Conservation (phyloP, 2,329 filamentous ascomycete genomes). For the Pyrenophora graminea region DNA sequence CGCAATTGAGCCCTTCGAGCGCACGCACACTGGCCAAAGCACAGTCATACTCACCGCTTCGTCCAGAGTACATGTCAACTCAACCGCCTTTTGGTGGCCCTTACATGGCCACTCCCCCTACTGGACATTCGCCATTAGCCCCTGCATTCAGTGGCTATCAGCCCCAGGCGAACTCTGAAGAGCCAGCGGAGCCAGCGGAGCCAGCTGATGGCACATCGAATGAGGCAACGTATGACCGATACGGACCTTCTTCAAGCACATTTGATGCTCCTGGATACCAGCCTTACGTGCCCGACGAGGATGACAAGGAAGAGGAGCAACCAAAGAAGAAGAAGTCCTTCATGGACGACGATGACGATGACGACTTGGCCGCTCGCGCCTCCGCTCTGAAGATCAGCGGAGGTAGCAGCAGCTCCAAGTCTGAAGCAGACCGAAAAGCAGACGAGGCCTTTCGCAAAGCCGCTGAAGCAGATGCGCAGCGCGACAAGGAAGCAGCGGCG, state of each 20-base stretch:
- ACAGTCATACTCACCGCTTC: slow-evolving; percentile 40
- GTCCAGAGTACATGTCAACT: slow-evolving; percentile 29
- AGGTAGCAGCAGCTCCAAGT: slow-evolving; percentile 23
- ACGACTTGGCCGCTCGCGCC: slow-evolving; percentile 60
- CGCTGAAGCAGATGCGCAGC: slow-evolving; percentile 72
- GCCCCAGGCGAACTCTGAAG: slow-evolving; percentile 33
- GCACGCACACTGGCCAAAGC: slow-evolving; percentile 32
- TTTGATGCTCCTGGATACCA: slow-evolving; percentile 48
- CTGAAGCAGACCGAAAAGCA: slow-evolving; percentile 69
- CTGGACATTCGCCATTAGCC: slow-evolving; percentile 23
- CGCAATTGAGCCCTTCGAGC: slow-evolving; percentile 36
- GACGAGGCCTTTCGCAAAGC: slow-evolving; percentile 84
- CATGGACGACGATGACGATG: slow-evolving; percentile 82
- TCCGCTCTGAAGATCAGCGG: slow-evolving; percentile 52
- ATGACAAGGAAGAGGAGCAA: slow-evolving; percentile 53
- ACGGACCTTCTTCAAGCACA: slow-evolving; percentile 32
- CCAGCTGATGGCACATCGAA: slow-evolving; percentile 1
- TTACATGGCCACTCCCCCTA: slow-evolving; percentile 36
- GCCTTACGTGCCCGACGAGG: slow-evolving; percentile 56
- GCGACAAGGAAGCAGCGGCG: slow-evolving; percentile 49
- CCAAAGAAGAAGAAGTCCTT: slow-evolving; percentile 69
- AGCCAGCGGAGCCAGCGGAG: slow-evolving; percentile 14
- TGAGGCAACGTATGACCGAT: slow-evolving; percentile 35
- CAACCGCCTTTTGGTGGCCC: slow-evolving; percentile 34
- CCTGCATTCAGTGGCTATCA: slow-evolving; percentile 37